Evolutionary conservation across 495 filamentous ascomycete species (phyloP).

Genomic region (Penicillium antarcticum): DNA sequence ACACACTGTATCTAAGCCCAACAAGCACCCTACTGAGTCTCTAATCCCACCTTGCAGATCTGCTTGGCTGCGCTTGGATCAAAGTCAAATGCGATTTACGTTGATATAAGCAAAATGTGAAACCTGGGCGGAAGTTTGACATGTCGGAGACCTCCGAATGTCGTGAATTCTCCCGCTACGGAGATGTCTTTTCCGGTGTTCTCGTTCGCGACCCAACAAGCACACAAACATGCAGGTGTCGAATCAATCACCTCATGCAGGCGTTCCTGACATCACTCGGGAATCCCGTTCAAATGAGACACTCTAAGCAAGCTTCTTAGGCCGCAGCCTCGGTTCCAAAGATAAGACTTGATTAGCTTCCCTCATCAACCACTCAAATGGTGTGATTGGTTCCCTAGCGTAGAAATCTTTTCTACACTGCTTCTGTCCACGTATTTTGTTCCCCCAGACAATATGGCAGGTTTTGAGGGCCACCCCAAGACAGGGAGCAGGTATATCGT

Average conservation of each 20-base stretch:
- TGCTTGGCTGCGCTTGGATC: too few relatives aligned
- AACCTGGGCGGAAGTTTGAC: too few relatives aligned
- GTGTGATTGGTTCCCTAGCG: slow-evolving; percentile 15
- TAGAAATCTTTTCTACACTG: background rate
- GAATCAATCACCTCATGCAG: slow-evolving; percentile 1
- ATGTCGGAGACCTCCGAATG: too few relatives aligned
- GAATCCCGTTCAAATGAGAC: background rate
- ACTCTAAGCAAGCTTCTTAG: background rate
- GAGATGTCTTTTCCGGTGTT: too few relatives aligned
- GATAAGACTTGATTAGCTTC: slow-evolving; percentile 10
- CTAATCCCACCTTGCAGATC: too few relatives aligned
- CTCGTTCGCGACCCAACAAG: too few relatives aligned
- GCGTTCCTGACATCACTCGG: background rate
- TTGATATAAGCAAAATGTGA: too few relatives aligned
- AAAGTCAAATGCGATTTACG: too few relatives aligned
- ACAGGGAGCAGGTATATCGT: slow-evolving; percentile 10
- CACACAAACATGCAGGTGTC: background rate
- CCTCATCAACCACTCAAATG: slow-evolving; percentile 16
- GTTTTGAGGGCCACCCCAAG: slow-evolving; percentile 7
- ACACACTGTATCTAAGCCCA: too few relatives aligned
- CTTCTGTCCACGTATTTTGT: background rate
- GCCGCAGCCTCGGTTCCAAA: background rate
- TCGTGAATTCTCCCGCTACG: too few relatives aligned
- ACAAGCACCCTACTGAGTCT: too few relatives aligned
- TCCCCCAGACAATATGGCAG: slow-evolving; percentile 9